phyloP scores from a whole-genome alignment of 345 rosid genomes.

The Boechera stricta region DNA sequence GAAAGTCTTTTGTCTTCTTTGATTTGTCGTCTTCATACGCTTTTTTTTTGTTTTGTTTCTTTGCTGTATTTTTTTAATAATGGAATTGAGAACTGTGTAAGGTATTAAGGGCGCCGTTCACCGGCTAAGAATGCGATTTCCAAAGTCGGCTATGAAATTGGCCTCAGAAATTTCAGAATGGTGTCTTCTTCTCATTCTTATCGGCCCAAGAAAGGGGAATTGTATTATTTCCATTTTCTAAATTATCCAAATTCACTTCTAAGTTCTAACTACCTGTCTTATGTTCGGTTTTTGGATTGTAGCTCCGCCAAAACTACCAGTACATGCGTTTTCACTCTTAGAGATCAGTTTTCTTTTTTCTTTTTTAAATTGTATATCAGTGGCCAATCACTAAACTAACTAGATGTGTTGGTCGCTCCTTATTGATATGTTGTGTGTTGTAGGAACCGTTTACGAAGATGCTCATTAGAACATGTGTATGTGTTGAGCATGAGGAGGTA shows the following conservation, averaged over 20 bases:
- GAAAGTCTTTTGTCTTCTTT: slow-evolving; percentile 20
- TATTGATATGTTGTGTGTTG: background rate
- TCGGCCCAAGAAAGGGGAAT: slow-evolving; percentile 6
- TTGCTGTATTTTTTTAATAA: slow-evolving; percentile 1
- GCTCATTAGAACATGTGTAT: background rate
- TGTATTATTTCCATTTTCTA: background rate
- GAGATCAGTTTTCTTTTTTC: background rate
- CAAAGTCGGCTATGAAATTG: slow-evolving; percentile 31
- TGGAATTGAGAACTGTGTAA: slow-evolving; percentile 5
- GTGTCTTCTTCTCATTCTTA: slow-evolving; percentile 34
- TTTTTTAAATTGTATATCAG: background rate
- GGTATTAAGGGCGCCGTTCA: slow-evolving; percentile 34
- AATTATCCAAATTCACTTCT: background rate
- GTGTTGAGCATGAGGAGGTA: background rate
- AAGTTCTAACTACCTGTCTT: background rate
- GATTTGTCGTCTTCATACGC: slow-evolving; percentile 26
- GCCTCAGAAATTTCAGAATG: slow-evolving; percentile 21
- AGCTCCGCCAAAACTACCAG: slow-evolving; percentile 3
- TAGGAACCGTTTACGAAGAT: background rate
- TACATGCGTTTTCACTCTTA: background rate
- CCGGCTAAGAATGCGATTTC: slow-evolving; percentile 34
- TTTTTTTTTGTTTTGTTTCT: background rate
- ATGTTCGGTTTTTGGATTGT: background rate
- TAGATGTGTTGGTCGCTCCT: background rate
- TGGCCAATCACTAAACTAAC: background rate